These are phyloP conservation scores for Phyllosticta capitalensis DNA, from an alignment of 2,329 filamentous ascomycete species.

Conservation along the genomic window DNA sequence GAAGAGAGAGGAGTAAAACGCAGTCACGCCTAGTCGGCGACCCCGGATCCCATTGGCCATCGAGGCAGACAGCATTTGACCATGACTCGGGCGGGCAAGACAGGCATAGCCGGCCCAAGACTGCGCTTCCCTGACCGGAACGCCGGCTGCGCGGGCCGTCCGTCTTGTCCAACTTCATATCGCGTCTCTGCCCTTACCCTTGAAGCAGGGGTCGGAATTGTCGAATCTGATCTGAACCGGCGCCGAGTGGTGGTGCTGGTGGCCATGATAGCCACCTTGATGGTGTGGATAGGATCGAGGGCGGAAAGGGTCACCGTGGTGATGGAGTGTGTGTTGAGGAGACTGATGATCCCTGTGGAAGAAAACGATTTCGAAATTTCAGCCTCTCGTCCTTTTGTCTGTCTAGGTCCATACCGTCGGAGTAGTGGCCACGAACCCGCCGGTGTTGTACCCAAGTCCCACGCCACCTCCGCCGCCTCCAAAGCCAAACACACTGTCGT, in stretches of 20 bases:
- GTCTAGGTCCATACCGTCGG: slow-evolving; percentile 33
- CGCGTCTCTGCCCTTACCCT: slow-evolving; percentile 9
- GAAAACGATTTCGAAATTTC: slow-evolving; percentile 23
- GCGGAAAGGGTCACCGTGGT: neutral
- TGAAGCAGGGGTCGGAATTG: slow-evolving; percentile 7
- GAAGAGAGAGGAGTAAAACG: neutral
- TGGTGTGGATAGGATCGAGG: neutral
- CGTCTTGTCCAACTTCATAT: slow-evolving; percentile 3
- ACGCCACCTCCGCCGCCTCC: slow-evolving; percentile 21
- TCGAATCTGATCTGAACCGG: slow-evolving; percentile 5
- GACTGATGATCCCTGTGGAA: slow-evolving; percentile 27
- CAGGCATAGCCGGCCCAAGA: neutral
- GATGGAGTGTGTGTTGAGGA: slow-evolving; percentile 6
- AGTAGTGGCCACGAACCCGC: slow-evolving; percentile 33
- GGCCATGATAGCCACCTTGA: neutral
- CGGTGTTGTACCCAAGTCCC: slow-evolving; percentile 28
- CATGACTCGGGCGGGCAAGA: neutral
- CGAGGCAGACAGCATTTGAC: neutral
- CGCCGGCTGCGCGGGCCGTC: neutral
- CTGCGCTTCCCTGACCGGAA: neutral
- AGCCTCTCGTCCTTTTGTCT: slow-evolving; percentile 19
- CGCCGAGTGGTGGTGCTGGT: slow-evolving; percentile 9
- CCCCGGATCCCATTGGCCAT: neutral
- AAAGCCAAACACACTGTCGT: slow-evolving; percentile 33
- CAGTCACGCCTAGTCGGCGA: neutral